Conservation (phyloP, 2,329 filamentous ascomycete genomes). For the Colletotrichum phormii region DNA sequence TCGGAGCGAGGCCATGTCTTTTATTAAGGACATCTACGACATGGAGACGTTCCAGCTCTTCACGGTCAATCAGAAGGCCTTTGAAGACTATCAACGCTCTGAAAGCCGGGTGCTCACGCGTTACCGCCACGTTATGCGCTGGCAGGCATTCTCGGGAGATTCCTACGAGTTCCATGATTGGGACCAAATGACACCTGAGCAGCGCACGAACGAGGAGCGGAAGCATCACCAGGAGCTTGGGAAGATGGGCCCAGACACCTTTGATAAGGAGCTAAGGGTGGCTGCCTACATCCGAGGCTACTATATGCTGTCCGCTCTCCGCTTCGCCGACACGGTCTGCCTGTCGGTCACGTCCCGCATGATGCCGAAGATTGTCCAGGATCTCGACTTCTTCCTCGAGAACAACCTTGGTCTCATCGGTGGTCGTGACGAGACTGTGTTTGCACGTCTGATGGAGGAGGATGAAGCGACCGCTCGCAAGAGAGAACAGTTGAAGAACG, state of each 20-base stretch:
- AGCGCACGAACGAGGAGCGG: constrained; percentile 56
- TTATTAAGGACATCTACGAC: constrained; percentile 58
- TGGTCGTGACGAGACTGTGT: constrained; percentile 45
- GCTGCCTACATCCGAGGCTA: constrained; percentile 75
- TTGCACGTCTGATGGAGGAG: constrained; percentile 61
- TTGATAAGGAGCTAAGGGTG: constrained; percentile 69
- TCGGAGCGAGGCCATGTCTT: constrained; percentile 47
- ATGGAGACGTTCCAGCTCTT: constrained; percentile 68
- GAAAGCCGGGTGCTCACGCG: constrained; percentile 60
- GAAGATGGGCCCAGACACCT: constrained; percentile 69
- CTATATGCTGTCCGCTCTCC: constrained; percentile 73
- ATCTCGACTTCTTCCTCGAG: constrained; percentile 57
- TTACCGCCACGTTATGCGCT: constrained; percentile 62
- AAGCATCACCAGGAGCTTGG: constrained; percentile 54
- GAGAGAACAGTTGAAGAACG: constrained; percentile 55
- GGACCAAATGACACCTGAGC: constrained; percentile 61
- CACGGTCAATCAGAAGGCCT: constrained; percentile 65
- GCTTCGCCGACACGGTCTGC: constrained; percentile 70
- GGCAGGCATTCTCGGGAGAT: constrained; percentile 53
- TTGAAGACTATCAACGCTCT: constrained; percentile 56
- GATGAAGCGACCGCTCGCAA: constrained; percentile 55
- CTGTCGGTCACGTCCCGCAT: constrained; percentile 62
- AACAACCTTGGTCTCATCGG: constrained; percentile 55
- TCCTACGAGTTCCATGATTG: constrained; percentile 47
- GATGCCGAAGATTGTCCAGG: constrained; percentile 56